Evolutionary conservation across 768 basidiomycete species (phyloP).

Genomic region (Rossbeevera mucosa): DNA sequence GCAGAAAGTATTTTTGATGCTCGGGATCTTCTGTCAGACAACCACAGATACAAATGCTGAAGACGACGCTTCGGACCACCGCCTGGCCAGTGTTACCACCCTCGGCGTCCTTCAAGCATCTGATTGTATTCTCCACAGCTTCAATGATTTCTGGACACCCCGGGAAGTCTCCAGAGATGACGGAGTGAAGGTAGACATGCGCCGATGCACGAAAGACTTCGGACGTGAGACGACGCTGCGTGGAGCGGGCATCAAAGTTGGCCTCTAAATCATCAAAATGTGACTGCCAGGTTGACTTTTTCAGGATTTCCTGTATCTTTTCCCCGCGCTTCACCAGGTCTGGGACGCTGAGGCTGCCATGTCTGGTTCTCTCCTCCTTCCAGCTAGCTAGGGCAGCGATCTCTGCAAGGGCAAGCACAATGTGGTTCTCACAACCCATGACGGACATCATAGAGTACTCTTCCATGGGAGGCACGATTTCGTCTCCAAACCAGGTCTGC

Average conservation of each 20-base stretch:
- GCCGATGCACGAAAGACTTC: slow-evolving; percentile 73
- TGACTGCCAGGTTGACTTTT: slow-evolving; percentile 16
- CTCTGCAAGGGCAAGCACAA: slow-evolving; percentile 77
- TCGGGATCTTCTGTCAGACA: slow-evolving; percentile 52
- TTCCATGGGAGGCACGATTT: slow-evolving; percentile 35
- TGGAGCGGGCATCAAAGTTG: slow-evolving; percentile 10
- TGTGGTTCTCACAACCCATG: slow-evolving; percentile 81
- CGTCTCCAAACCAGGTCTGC: slow-evolving; percentile 23
- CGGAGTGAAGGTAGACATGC: slow-evolving; percentile 68
- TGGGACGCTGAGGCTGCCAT: slow-evolving; percentile 52
- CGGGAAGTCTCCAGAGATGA: slow-evolving; percentile 71
- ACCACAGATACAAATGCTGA: slow-evolving; percentile 70
- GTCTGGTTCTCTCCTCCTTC: slow-evolving; percentile 45
- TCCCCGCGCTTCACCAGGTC: slow-evolving; percentile 53
- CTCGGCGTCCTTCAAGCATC: slow-evolving; percentile 38
- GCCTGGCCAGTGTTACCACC: slow-evolving; percentile 40
- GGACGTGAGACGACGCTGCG: slow-evolving; percentile 43
- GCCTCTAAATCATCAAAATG: background rate
- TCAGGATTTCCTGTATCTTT: slow-evolving; percentile 44
- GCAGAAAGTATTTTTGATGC: slow-evolving; percentile 41
- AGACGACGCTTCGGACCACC: slow-evolving; percentile 75
- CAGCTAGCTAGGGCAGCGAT: slow-evolving; percentile 60
- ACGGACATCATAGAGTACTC: slow-evolving; percentile 71
- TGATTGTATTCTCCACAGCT: slow-evolving; percentile 51
- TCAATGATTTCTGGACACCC: slow-evolving; percentile 56